Percentiles rank a stretch among this genome's conserved stretches.
Conservation (phyloP, 371 early-diverging fungal species). For the Rhizopus sp. region DNA sequence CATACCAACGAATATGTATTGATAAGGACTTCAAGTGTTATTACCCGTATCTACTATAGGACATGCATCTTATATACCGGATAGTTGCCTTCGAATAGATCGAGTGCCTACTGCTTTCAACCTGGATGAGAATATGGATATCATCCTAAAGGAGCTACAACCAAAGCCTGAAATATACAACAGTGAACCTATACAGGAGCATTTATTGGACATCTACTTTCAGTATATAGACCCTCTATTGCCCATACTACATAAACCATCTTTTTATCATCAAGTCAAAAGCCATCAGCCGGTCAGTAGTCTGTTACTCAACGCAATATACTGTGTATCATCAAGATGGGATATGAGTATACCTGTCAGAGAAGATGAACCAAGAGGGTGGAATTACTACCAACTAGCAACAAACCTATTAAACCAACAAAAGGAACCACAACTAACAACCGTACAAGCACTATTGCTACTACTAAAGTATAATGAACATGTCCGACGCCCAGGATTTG, state of each 20-base stretch:
- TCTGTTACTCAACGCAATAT: constrained; percentile 33
- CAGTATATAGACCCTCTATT: constrained; percentile 66
- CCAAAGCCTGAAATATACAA: background rate
- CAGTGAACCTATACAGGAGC: constrained; percentile 20
- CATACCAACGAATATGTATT: background rate
- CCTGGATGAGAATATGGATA: background rate
- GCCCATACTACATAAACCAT: constrained; percentile 61
- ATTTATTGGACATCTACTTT: constrained; percentile 65
- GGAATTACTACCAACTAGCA: constrained; percentile 31
- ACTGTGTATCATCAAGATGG: constrained; percentile 36
- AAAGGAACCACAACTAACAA: constrained; percentile 22
- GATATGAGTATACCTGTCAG: constrained; percentile 10
- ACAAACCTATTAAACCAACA: constrained; percentile 25
- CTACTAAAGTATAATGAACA: constrained; percentile 42
- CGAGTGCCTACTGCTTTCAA: constrained; percentile 9
- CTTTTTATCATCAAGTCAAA: constrained; percentile 26
- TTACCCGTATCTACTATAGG: constrained; percentile 25
- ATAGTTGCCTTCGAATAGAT: constrained; percentile 22
- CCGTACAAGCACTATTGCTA: constrained; percentile 33
- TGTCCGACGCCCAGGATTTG: constrained; percentile 32
- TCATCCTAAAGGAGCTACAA: background rate
- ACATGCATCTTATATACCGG: constrained; percentile 29
- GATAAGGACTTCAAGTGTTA: background rate
- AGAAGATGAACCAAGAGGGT: constrained; percentile 30
- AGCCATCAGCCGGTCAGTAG: constrained; percentile 6